These are phyloP conservation scores for Calamus simplicifolius DNA, from an alignment of 176 grass and related monocot genomes.

Conservation along the genomic window DNA sequence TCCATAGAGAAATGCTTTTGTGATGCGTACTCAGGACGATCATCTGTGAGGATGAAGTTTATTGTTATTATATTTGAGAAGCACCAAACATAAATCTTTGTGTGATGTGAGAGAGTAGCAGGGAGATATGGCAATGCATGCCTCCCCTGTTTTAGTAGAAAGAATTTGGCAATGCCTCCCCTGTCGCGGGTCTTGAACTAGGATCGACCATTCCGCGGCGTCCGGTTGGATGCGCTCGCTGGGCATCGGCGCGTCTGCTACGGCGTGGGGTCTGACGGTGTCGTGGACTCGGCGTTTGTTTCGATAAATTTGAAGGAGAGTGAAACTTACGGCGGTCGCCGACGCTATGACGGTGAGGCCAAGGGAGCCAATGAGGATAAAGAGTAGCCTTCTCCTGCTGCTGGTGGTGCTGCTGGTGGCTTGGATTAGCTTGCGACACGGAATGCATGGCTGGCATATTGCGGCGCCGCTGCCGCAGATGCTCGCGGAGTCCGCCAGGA, in stretches of 20 bases:
- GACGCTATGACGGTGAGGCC: constrained; percentile 8
- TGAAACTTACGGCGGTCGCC: not conserved
- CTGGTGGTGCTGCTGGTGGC: not conserved
- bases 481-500: constrained; percentile 58
- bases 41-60: too few relatives aligned
- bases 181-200: too few relatives aligned
- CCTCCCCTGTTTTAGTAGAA: too few relatives aligned
- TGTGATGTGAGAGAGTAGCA: too few relatives aligned
- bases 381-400: constrained; percentile 10
- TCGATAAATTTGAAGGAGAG: not conserved
- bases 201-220: not conserved
- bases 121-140: too few relatives aligned
- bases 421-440: constrained; percentile 7
- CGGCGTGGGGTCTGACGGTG: constrained; percentile 11
- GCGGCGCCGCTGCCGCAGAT: constrained; percentile 26
- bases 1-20: too few relatives aligned
- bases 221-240: constrained; percentile 7
- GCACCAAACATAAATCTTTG: too few relatives aligned
- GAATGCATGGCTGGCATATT: constrained; percentile 59
- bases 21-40: too few relatives aligned
- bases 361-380: constrained; percentile 23
- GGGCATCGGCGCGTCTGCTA: not conserved
- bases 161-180: too few relatives aligned
- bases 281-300: constrained; percentile 22
- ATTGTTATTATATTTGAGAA: too few relatives aligned